Conservation (phyloP, 192 early-diverging fungal species). For the Podila epigama region DNA sequence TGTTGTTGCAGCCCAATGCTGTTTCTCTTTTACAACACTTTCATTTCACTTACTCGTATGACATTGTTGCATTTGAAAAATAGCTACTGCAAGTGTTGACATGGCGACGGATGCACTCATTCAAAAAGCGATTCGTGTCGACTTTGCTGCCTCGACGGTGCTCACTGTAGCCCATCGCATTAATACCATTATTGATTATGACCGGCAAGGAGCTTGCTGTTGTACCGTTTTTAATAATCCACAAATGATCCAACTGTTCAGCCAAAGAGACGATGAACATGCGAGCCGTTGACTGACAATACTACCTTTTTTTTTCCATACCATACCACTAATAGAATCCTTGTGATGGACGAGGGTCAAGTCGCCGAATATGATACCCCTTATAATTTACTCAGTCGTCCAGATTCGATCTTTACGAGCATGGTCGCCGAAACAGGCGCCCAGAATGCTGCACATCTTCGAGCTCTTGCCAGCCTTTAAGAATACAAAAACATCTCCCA, state of each 20-base stretch:
- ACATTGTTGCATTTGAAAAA: too few relatives aligned
- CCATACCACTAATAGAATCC: constrained; percentile 29
- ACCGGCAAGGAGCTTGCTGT: constrained; percentile 55
- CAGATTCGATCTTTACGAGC: constrained; percentile 46
- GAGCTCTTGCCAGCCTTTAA: not conserved
- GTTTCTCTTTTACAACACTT: not conserved
- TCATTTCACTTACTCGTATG: constrained; percentile 6
- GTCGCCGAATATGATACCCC: constrained; percentile 75
- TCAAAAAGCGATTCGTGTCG: constrained; percentile 62
- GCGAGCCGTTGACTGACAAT: not conserved
- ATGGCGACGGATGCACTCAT: constrained; percentile 67
- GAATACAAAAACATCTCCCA: too few relatives aligned
- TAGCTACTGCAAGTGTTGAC: constrained; percentile 63
- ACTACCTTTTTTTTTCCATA: not conserved
- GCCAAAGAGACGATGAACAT: too few relatives aligned
- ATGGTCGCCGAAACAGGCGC: constrained; percentile 5
- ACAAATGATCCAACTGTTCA: not conserved
- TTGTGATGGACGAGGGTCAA: constrained; percentile 75
- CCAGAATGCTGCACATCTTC: not conserved
- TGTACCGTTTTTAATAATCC: constrained; percentile 8
- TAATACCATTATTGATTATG: constrained; percentile 62
- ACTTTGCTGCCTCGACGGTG: constrained; percentile 62
- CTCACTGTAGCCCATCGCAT: constrained; percentile 77
- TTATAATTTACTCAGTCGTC: constrained; percentile 57
- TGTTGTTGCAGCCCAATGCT: not conserved